Conservation (phyloP, 257 asterid genomes). For the Salvia miltiorrhiza region DNA sequence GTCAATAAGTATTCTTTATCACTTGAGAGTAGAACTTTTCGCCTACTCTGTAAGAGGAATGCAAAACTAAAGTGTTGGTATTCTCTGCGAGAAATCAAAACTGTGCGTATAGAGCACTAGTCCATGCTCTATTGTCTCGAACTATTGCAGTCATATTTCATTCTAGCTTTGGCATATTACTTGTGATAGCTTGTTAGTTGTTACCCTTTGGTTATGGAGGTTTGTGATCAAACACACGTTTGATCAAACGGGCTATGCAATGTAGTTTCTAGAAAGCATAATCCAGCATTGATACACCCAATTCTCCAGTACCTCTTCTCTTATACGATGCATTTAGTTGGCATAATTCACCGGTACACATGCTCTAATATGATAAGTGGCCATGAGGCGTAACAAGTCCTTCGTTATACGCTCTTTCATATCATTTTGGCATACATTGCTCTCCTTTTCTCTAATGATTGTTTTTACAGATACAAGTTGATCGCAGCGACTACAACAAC, state of each 20-base stretch:
- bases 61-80: neutral
- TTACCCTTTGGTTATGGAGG: neutral
- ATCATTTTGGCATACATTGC: neutral
- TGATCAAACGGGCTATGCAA: neutral
- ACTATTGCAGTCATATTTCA: neutral
- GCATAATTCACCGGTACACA: neutral
- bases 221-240: neutral
- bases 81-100: neutral
- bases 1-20: neutral
- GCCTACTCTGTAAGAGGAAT: neutral
- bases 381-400: neutral
- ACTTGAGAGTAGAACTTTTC: neutral
- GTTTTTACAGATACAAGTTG: constrained; percentile 70
- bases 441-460: neutral
- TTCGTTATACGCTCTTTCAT: neutral
- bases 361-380: neutral
- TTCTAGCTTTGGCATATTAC: neutral
- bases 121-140: neutral
- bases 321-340: neutral
- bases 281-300: neutral
- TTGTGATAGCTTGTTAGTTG: neutral
- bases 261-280: neutral
- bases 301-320: neutral
- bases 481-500: constrained; percentile 86
- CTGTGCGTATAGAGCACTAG: neutral